Conservation (phyloP, 148 eudicot species). For the Silene latifolia region DNA sequence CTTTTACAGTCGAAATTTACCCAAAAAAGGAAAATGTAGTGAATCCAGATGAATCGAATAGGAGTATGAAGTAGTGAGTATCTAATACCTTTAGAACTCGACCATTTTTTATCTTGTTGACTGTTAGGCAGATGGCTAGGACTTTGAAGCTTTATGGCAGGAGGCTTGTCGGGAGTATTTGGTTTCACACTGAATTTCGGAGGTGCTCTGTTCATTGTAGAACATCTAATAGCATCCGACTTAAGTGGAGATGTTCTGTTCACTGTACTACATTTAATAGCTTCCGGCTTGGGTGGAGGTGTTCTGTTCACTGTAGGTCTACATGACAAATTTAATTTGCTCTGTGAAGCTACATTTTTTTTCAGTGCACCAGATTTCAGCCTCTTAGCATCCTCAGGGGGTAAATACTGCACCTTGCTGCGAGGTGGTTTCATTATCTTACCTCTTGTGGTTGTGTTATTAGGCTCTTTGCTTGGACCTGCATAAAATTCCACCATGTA, state of each 20-base stretch:
- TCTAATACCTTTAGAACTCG: constrained; percentile 17
- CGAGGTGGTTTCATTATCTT: constrained; percentile 18
- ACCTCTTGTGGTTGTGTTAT: constrained; percentile 1
- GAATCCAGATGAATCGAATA: too few relatives aligned
- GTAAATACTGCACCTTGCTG: constrained; percentile 17
- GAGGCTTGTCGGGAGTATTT: not conserved
- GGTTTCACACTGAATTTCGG: not conserved
- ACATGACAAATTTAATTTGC: not conserved
- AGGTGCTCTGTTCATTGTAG: not conserved
- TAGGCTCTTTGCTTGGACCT: constrained; percentile 21
- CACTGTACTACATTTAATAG: not conserved
- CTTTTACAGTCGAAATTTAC: not conserved
- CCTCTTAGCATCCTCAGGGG: constrained; percentile 19
- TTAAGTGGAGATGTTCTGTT: constrained; percentile 1
- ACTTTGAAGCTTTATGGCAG: constrained; percentile 3
- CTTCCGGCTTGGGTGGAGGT: constrained; percentile 4
- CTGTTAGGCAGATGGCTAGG: not conserved
- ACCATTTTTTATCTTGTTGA: not conserved
- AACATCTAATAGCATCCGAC: constrained; percentile 6
- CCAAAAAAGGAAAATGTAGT: too few relatives aligned
- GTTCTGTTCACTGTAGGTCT: constrained; percentile 1
- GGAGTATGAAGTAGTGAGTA: not conserved
- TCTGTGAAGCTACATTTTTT: constrained; percentile 1
- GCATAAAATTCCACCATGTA: constrained; percentile 11
- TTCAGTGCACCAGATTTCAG: constrained; percentile 19